These are phyloP conservation scores for Afroboletus lepidellus DNA, from an alignment of 1,284 basidiomycete species.

Conservation along the genomic window DNA sequence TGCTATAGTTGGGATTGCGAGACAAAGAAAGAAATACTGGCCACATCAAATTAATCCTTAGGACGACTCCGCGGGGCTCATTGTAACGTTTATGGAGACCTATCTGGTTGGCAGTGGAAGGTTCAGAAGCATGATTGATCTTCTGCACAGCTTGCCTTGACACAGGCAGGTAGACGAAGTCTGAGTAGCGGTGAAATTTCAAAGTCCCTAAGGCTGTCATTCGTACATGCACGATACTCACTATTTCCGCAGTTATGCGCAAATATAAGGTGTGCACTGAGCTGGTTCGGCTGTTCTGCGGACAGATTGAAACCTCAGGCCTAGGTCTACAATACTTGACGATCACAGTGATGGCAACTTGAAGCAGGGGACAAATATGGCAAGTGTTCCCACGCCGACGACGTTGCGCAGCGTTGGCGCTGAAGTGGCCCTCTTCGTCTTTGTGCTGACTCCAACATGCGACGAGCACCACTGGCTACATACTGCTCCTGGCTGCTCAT, in stretches of 20 bases:
- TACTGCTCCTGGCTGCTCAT: conserved; percentile 22
- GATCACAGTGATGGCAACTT: too few relatives aligned
- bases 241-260: too few relatives aligned
- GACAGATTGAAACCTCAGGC: background rate
- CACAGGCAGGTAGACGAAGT: background rate
- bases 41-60: background rate
- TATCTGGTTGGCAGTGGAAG: background rate
- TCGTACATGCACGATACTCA: too few relatives aligned
- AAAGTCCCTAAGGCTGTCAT: too few relatives aligned
- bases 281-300: background rate
- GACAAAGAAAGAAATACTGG: background rate
- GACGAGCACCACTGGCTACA: conserved; percentile 16
- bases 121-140: background rate
- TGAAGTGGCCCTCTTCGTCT: background rate
- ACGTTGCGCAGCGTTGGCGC: background rate
- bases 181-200: background rate
- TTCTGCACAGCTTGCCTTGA: background rate
- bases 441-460: conserved; percentile 18
- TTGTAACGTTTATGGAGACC: background rate
- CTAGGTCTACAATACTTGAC: too few relatives aligned
- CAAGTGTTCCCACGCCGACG: conserved; percentile 18
- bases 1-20: background rate
- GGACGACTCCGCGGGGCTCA: conserved; percentile 4
- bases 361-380: background rate
- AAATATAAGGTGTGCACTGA: too few relatives aligned